Conservation (phyloP, 805 yeast genomes). For the Nematodospora valgi region DNA sequence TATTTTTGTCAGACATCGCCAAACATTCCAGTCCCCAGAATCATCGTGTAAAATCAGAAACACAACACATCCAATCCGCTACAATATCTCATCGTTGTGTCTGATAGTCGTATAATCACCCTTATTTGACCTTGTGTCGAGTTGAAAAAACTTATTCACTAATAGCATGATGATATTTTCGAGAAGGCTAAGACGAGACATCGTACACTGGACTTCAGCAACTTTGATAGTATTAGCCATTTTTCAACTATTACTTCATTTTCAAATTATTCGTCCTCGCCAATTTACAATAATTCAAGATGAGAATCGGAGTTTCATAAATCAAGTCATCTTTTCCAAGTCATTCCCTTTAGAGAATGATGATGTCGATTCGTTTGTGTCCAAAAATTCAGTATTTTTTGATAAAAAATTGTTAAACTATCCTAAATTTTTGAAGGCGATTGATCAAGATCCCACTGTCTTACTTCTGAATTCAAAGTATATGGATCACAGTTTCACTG, state of each 20-base stretch:
- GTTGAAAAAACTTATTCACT: no score
- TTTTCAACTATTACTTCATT: not conserved
- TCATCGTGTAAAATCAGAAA: no score
- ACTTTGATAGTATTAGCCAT: conserved; percentile 1
- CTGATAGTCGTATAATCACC: no score
- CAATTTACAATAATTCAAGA: not conserved
- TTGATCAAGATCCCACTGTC: not conserved
- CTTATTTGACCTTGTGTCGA: no score
- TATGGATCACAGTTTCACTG: conserved; percentile 9
- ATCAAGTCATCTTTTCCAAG: conserved; percentile 7
- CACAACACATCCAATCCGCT: no score
- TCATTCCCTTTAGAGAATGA: conserved; percentile 2
- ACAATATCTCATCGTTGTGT: no score
- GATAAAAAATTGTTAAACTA: conserved; percentile 4
- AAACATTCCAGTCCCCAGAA: no score
- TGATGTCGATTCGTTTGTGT: conserved; percentile 4
- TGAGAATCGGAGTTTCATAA: not conserved
- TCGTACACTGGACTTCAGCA: conserved; percentile 2
- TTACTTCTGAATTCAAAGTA: conserved; percentile 4
- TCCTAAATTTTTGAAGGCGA: conserved; percentile 3
- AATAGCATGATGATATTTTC: no score
- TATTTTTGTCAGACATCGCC: no score
- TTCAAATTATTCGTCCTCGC: not conserved
- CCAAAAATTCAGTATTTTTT: conserved; percentile 4
- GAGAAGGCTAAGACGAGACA: conserved; percentile 2